Evolutionary conservation across 2,329 filamentous ascomycete species (phyloP).

Genomic region (Tolypocladium guangdongense): DNA sequence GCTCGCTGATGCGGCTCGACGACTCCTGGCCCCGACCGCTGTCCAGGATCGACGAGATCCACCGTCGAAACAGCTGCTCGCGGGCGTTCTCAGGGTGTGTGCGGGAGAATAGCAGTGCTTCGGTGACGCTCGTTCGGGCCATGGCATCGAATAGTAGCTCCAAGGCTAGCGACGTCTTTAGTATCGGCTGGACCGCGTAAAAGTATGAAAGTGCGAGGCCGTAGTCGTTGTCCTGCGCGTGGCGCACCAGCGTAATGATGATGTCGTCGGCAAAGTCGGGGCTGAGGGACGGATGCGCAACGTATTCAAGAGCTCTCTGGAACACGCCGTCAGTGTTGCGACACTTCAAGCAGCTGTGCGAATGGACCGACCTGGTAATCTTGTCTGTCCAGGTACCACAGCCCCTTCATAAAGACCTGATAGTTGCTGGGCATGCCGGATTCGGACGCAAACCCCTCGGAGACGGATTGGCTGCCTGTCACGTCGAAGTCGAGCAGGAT

Average conservation of each 20-base stretch:
- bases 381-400: slow-evolving; percentile 69
- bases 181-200: slow-evolving; percentile 60
- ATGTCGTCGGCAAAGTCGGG: slow-evolving; percentile 81
- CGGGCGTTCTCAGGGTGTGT: slow-evolving; percentile 51
- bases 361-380: slow-evolving; percentile 46
- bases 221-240: slow-evolving; percentile 48
- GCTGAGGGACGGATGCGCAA: slow-evolving; percentile 69
- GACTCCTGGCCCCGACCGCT: slow-evolving; percentile 24
- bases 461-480: slow-evolving; percentile 36
- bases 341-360: neutral
- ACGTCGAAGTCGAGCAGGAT: slow-evolving; percentile 64
- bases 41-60: slow-evolving; percentile 49
- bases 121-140: slow-evolving; percentile 53
- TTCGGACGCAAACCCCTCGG: slow-evolving; percentile 46
- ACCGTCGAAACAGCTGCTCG: slow-evolving; percentile 52
- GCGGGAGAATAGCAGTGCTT: slow-evolving; percentile 64
- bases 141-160: slow-evolving; percentile 60
- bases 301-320: slow-evolving; percentile 58
- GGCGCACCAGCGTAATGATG: slow-evolving; percentile 54
- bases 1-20: slow-evolving; percentile 51
- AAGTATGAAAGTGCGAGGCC: slow-evolving; percentile 67
- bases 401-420: slow-evolving; percentile 67
- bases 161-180: slow-evolving; percentile 52
- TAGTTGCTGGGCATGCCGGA: slow-evolving; percentile 66
- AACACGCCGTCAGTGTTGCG: neutral